Evolutionary conservation across 1,139 yeast genomes (phyloP).

Genomic region (Blastobotrys illinoisensis): DNA sequence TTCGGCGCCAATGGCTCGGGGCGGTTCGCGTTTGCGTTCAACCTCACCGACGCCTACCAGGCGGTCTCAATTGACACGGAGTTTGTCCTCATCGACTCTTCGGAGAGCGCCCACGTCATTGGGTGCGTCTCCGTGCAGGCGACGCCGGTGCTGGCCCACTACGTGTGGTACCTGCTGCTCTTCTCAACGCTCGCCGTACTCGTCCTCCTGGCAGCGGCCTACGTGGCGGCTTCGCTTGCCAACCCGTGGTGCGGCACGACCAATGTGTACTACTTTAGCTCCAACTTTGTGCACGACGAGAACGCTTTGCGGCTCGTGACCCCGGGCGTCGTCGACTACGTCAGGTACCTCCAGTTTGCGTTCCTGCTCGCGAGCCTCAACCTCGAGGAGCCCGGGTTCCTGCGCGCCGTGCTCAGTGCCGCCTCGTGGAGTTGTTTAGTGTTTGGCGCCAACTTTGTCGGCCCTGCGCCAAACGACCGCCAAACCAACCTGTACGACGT

Average conservation of each 20-base stretch:
- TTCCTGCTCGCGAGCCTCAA: slow-evolving; percentile 52
- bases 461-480: slow-evolving; percentile 2
- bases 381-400: slow-evolving; percentile 59
- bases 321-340: slow-evolving; percentile 47
- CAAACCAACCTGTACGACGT: slow-evolving; percentile 22
- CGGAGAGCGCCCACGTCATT: slow-evolving; percentile 34
- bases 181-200: slow-evolving; percentile 42
- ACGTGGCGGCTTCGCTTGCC: slow-evolving; percentile 34
- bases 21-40: slow-evolving; percentile 22
- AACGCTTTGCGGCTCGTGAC: slow-evolving; percentile 52
- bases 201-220: slow-evolving; percentile 40
- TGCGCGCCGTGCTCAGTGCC: slow-evolving; percentile 47
- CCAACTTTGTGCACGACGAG: slow-evolving; percentile 58
- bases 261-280: slow-evolving; percentile 51
- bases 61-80: slow-evolving; percentile 29
- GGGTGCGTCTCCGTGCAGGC: slow-evolving; percentile 47
- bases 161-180: slow-evolving; percentile 41
- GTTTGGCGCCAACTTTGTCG: slow-evolving; percentile 27
- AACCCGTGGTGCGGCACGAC: slow-evolving; percentile 62
- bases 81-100: slow-evolving; percentile 34
- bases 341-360: slow-evolving; percentile 53
- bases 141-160: slow-evolving; percentile 45
- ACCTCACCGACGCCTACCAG: slow-evolving; percentile 24
- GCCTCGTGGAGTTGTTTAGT: slow-evolving; percentile 37
- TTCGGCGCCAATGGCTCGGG: slow-evolving; percentile 21